phyloP scores from a whole-genome alignment of 768 basidiomycete species.

The Lentinula lateritia region DNA sequence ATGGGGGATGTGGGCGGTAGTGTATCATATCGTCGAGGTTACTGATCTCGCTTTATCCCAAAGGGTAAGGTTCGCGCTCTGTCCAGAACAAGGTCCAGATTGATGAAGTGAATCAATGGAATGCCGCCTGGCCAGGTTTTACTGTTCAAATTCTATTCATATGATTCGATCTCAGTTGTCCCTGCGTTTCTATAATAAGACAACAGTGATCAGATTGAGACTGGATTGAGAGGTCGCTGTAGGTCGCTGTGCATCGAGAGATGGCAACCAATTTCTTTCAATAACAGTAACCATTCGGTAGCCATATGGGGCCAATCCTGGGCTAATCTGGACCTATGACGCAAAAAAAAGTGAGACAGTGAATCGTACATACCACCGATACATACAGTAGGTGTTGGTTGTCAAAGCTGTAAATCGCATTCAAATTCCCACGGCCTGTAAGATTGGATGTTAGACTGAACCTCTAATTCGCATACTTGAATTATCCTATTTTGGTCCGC shows the following conservation, averaged over 20 bases:
- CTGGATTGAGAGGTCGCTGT: too few relatives aligned
- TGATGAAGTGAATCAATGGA: not conserved
- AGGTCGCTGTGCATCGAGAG: not conserved
- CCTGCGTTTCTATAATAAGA: not conserved
- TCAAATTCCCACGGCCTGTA: not conserved
- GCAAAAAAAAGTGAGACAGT: too few relatives aligned
- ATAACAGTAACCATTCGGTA: not conserved
- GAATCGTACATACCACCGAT: too few relatives aligned
- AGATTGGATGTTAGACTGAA: too few relatives aligned
- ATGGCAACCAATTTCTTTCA: not conserved
- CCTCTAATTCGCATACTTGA: too few relatives aligned
- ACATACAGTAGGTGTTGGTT: too few relatives aligned
- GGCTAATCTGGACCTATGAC: not conserved
- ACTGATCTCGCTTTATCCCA: not conserved
- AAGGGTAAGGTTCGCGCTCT: not conserved
- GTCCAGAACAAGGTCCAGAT: not conserved
- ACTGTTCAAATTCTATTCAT: not conserved
- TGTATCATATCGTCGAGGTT: not conserved
- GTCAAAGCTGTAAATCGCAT: not conserved
- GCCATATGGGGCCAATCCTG: not conserved
- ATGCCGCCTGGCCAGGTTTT: not conserved
- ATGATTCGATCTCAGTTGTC: not conserved
- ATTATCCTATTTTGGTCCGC: too few relatives aligned
- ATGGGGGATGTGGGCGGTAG: not conserved
- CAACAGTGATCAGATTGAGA: too few relatives aligned